Percentiles rank a stretch among this genome's conserved stretches.
Conservation (phyloP, 805 yeast genomes). For the Cephaloascus albidus region DNA sequence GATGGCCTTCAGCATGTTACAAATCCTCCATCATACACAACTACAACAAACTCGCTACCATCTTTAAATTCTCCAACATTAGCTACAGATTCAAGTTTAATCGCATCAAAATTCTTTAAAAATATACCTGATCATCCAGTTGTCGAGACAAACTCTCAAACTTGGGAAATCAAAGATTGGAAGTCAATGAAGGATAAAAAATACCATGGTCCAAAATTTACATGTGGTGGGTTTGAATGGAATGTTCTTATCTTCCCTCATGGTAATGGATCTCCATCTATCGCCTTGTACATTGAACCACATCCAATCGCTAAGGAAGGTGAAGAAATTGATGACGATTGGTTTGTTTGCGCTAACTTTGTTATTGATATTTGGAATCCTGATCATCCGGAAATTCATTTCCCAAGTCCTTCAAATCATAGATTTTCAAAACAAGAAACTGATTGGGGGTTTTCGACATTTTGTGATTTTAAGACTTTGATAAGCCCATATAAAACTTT, state of each 20-base stretch:
- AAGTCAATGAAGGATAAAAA: conserved; percentile 24
- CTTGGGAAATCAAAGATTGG: conserved; percentile 49
- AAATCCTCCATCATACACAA: background rate
- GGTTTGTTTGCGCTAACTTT: conserved; percentile 92
- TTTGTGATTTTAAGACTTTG: conserved; percentile 48
- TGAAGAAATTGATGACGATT: conserved; percentile 33
- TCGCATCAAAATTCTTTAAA: background rate
- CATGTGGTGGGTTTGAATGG: conserved; percentile 58
- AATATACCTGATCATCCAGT: background rate
- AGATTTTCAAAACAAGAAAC: conserved; percentile 67
- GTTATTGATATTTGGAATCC: conserved; percentile 83
- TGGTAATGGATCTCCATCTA: conserved; percentile 50
- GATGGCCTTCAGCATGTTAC: conserved; percentile 2
- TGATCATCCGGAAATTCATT: conserved; percentile 48
- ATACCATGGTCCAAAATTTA: conserved; percentile 31
- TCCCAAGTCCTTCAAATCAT: conserved; percentile 61
- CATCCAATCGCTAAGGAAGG: conserved; percentile 23
- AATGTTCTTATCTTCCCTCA: conserved; percentile 68
- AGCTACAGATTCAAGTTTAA: background rate
- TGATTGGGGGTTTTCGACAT: conserved; percentile 94
- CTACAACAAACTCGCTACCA: conserved; percentile 1
- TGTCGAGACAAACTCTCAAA: conserved; percentile 16
- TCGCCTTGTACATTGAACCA: conserved; percentile 80
- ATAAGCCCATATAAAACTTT: conserved; percentile 18
- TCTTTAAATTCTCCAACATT: background rate